Conservation (phyloP, 192 early-diverging fungal species). For the Entomortierella chlamydospora region DNA sequence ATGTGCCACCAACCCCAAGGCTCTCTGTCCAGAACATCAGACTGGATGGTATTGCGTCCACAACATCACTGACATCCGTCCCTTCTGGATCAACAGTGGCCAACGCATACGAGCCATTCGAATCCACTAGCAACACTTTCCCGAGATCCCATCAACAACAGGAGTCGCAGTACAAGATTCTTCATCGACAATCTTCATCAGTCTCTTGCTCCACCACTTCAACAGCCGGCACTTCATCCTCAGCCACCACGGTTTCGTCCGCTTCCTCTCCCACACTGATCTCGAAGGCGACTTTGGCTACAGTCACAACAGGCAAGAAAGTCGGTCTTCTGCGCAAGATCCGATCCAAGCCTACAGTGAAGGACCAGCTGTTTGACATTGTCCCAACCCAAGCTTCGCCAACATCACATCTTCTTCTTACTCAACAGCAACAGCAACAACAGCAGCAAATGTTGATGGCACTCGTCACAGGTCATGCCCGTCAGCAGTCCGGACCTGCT, state of each 20-base stretch:
- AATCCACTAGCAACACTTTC: conserved; percentile 18
- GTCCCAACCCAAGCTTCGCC: conserved; percentile 2
- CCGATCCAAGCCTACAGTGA: conserved; percentile 28
- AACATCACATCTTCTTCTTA: neutral
- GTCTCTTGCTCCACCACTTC: neutral
- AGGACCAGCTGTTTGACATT: conserved; percentile 34
- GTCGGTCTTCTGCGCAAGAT: conserved; percentile 40
- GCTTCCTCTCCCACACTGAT: conserved; percentile 11
- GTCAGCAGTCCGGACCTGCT: neutral
- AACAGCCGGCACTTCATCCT: neutral
- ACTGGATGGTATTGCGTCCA: neutral
- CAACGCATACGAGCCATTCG: conserved; percentile 10
- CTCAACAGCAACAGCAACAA: neutral
- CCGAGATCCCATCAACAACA: conserved; percentile 5
- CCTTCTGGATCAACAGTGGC: neutral
- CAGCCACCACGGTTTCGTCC: neutral
- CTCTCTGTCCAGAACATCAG: conserved; percentile 10
- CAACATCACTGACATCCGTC: neutral
- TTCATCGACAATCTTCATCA: neutral
- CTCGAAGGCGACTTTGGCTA: conserved; percentile 10
- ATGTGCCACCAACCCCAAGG: conserved; percentile 10
- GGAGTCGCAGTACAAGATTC: neutral
- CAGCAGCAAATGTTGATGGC: neutral
- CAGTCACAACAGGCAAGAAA: conserved; percentile 13
- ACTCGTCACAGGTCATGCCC: neutral